Conservation (phyloP, 2,329 filamentous ascomycete species). For the Diatrype stigma region DNA sequence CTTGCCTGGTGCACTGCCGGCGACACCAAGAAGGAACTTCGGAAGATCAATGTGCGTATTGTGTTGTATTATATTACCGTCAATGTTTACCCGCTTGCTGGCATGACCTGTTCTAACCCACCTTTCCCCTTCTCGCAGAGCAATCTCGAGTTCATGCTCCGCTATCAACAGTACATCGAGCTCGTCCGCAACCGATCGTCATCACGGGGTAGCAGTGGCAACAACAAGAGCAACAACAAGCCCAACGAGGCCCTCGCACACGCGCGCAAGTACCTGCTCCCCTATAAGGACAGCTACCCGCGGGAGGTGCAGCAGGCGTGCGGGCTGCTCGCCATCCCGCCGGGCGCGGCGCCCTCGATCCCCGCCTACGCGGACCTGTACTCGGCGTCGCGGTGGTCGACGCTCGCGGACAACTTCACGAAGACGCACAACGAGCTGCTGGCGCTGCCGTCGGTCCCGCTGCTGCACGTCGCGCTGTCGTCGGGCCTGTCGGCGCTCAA, state of each 20-base stretch:
- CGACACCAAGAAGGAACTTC: slow-evolving; percentile 88
- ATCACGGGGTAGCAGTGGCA: too few relatives aligned
- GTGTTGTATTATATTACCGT: neutral
- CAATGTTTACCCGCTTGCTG: too few relatives aligned
- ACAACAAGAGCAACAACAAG: slow-evolving; percentile 39
- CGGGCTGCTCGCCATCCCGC: slow-evolving; percentile 72
- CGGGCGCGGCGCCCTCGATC: slow-evolving; percentile 41
- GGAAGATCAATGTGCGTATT: slow-evolving; percentile 70
- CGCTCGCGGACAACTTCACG: slow-evolving; percentile 76
- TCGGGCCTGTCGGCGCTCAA: slow-evolving; percentile 93
- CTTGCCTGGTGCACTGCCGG: slow-evolving; percentile 72
- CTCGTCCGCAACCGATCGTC: slow-evolving; percentile 61
- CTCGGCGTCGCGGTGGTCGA: slow-evolving; percentile 65
- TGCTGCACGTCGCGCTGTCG: slow-evolving; percentile 85
- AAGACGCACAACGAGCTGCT: slow-evolving; percentile 83
- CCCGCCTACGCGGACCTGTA: slow-evolving; percentile 58
- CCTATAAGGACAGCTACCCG: slow-evolving; percentile 65
- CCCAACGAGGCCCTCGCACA: slow-evolving; percentile 74
- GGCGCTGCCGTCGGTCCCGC: slow-evolving; percentile 73
- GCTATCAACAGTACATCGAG: slow-evolving; percentile 93
- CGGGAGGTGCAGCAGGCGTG: slow-evolving; percentile 68
- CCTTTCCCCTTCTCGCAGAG: slow-evolving; percentile 8
- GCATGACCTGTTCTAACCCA: neutral
- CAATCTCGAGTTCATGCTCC: slow-evolving; percentile 86
- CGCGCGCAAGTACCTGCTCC: slow-evolving; percentile 75